Evolutionary conservation across 371 early-diverging fungal species (phyloP), one percentile per base, ranked within the genome.

Genomic region (Mortierella sp.): DNA sequence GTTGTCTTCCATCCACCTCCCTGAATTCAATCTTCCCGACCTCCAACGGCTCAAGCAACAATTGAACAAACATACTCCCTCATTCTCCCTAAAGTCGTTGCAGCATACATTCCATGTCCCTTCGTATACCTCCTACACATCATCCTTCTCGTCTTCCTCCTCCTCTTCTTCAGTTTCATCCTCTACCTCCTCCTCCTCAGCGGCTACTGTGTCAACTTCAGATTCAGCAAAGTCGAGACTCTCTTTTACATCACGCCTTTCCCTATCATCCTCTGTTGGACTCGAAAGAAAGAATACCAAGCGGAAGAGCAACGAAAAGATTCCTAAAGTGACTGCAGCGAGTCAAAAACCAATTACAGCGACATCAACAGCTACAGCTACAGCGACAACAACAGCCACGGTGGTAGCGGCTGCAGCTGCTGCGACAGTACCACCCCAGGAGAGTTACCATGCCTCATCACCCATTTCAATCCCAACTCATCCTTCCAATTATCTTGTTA

Each of bases 21-120:
- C 79, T 32, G 79, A 78, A 28, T 73, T 78, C 31, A 73, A 78
- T 35, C 68, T 78, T 8, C 79, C 79, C 5, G 79, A 78, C 42
- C 29, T 78, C 19, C 73, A 78, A 29, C 49, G 73, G 31, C 54
- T 78, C 22, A 78, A 78, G 28, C 73, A 73, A 42, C 79, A 78
- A 56, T 63, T 78, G 31, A 69, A 78, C 63, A 78, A 78, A 42
- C 79, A 73, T 31, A 73, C 79, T 3, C 73, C 78, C 8, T 73
- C 79, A 22, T 78, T 78, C 61, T 78, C 79, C 0, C 55, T 78
- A 45, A 78, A 78, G 23, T 78, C 79, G 7, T 58, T 78, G 15
- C 79, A 73, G 42, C 79, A 78, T 19, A 63, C 70, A 3, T 70
- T 78, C 63, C 31, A 71, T 28, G 68, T 71, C 23, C 77, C 77